Evolutionary conservation across 768 basidiomycete genomes (phyloP), one percentile per base, ranked within the genome.

Genomic region (Lyophyllum shimeji): DNA sequence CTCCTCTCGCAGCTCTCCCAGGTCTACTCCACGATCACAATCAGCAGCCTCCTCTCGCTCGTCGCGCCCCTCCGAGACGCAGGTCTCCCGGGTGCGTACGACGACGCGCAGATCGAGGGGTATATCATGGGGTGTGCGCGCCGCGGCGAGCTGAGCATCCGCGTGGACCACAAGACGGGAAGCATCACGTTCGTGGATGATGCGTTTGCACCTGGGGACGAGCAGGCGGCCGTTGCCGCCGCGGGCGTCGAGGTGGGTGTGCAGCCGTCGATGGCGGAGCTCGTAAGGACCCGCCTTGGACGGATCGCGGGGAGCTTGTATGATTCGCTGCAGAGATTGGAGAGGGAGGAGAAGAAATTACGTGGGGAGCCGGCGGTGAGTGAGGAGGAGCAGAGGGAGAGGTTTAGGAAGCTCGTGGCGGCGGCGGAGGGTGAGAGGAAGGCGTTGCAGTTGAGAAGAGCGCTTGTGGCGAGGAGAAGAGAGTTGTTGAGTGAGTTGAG

Each of bases 41-140:
- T 98, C 56, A 76, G 78, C 56, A 86, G 87, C 63, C 78, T 98
- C 43, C 79, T 93, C 44, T 77, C 84, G 18, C 85, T 99, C 53
- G 89, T 91, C 46, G 80, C 82, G 0, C 95, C 96, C 40, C 76
- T 93, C 18, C 80, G 79, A 52, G 82, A 82, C 12, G 75, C 76
- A 1, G 80, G 76, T 6, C 66, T 82, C 33, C 74, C 80, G 34
- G 78, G 76, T 3, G 72, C 77, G 39, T 89, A 85, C 70, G 85
- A 89, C 56, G 82, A 84, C n/a, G 85, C 88, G 57, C 86, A 89
- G 67, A 77, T 88, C 60, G 94, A 98, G 72, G 89, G 90, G 3
- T 98, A 96, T 71, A 75, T 98, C 60, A 96, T 97, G 90, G 87
- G 89, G 33, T 93, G 93, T 56, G 92, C 93, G 43, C 84, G 88